Evolutionary conservation across 2,329 filamentous ascomycete species (phyloP).

Genomic region (Penicillium sp.): DNA sequence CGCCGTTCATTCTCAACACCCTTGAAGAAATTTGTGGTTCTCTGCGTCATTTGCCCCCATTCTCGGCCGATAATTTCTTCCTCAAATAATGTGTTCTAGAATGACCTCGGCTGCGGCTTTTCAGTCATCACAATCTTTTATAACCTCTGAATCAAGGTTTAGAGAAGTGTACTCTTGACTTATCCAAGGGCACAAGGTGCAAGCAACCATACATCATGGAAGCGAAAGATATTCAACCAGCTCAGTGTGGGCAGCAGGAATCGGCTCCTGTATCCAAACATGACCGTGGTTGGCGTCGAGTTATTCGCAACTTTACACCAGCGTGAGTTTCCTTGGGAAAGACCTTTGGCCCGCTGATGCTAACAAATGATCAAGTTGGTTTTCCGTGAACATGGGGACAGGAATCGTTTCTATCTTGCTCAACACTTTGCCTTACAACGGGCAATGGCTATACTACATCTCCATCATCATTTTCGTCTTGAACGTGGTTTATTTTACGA

Average conservation of each 20-base stretch:
- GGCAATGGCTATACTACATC: constrained; percentile 44
- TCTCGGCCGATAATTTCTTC: neutral
- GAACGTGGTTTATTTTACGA: constrained; percentile 38
- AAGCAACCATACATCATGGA: neutral
- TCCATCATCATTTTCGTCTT: constrained; percentile 41
- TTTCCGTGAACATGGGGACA: constrained; percentile 46
- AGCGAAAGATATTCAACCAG: neutral
- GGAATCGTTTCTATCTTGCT: constrained; percentile 46
- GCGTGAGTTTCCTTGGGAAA: constrained; percentile 41
- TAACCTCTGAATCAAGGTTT: neutral
- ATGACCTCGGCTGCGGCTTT: neutral
- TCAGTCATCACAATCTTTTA: neutral
- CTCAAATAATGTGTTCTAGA: neutral
- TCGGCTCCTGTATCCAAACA: constrained; percentile 23
- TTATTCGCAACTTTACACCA: constrained; percentile 42
- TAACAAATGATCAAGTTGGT: constrained; percentile 36
- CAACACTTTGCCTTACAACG: constrained; percentile 44
- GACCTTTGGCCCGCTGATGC: neutral
- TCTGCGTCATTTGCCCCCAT: neutral
- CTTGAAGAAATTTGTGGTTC: neutral
- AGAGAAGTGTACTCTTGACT: neutral
- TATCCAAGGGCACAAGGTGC: neutral
- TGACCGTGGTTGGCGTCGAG: constrained; percentile 37
- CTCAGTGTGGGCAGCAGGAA: neutral
- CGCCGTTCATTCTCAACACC: constrained; percentile 3